These are phyloP conservation scores for Haematococcus lacustris DNA, from an alignment of 139 green algal species.

Conservation along the genomic window DNA sequence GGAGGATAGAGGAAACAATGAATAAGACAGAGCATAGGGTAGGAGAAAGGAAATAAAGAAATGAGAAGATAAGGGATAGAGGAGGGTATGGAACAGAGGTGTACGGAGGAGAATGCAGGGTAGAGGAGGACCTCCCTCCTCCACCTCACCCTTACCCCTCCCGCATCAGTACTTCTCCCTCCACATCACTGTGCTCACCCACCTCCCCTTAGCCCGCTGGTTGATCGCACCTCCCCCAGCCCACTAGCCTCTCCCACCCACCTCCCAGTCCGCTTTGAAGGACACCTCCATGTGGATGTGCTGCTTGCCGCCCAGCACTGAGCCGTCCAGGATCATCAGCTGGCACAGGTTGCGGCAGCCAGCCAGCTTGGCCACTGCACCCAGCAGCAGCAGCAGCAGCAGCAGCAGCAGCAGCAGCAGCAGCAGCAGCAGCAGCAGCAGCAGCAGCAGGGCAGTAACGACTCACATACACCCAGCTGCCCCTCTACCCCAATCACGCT, in stretches of 20 bases:
- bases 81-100: too few relatives aligned
- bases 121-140: not conserved
- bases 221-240: too few relatives aligned
- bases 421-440: too few relatives aligned
- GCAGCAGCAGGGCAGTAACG: too few relatives aligned
- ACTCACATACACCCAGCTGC: too few relatives aligned
- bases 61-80: too few relatives aligned
- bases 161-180: not conserved
- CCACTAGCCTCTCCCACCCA: not conserved
- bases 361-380: too few relatives aligned
- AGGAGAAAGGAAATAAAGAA: not conserved
- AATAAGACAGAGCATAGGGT: not conserved
- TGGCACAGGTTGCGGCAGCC: constrained; percentile 10
- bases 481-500: too few relatives aligned
- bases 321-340: constrained; percentile 26
- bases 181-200: not conserved
- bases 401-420: too few relatives aligned
- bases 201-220: not conserved
- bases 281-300: constrained; percentile 25
- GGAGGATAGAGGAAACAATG: not conserved
- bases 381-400: too few relatives aligned
- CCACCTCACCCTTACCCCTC: not conserved
- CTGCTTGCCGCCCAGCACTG: constrained; percentile 25
- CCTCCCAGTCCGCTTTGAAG: not conserved
- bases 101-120: not conserved